Evolutionary conservation across 192 early-diverging fungal species (phyloP), one percentile per base, ranked within the genome.

Genomic region (Physocladia obscura): DNA sequence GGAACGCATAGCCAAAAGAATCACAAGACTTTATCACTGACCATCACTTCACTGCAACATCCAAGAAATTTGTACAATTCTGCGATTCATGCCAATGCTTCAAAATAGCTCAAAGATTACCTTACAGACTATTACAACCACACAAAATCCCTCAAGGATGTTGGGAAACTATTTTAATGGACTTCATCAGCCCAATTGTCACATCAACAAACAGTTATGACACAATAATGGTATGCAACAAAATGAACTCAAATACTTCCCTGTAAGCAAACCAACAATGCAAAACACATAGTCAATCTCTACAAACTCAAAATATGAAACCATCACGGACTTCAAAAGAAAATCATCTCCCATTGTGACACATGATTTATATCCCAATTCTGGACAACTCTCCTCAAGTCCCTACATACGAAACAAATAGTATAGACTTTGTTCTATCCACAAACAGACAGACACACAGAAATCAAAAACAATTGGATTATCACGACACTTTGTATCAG

Each of bases 311-410:
- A 44, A 44, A 44, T 44, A 8, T 44, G n/a, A 8, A 44, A 44
- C 11, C 40, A 44, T 44, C 40, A 44, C n/a, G 40, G 40, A 44
- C 8, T 87, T 2, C 85, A 81, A 0, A 38, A 67, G 17, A 67
- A 61, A 15, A 76, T 83, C 35, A 55, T 84, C 0, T 80, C 77
- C 0, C 79, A 87, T 51, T 38, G 79, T 0, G 82, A 76, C 27
- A 63, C 73, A 2, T 59, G 52, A 2, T 87, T 86, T 40, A 74
- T 69, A 0, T 75, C 78, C 3, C 8, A 30, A 1, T 81, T 82
- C 57, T 82, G 70, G 26, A 54, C 54, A 8, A 2, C 36, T 1
- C 27, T 87, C 2, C 49, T 59, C 40, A n/a, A 44, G n/a, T 44
- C 40, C 40, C 40, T 44, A 55, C 8, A 44, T 8, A 44, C n/a